A percentile compares a stretch with the other conserved stretches of the same genome.
These are phyloP conservation scores for Podaxis carcinomalis DNA, from an alignment of 768 basidiomycete genomes.

Conservation along the genomic window DNA sequence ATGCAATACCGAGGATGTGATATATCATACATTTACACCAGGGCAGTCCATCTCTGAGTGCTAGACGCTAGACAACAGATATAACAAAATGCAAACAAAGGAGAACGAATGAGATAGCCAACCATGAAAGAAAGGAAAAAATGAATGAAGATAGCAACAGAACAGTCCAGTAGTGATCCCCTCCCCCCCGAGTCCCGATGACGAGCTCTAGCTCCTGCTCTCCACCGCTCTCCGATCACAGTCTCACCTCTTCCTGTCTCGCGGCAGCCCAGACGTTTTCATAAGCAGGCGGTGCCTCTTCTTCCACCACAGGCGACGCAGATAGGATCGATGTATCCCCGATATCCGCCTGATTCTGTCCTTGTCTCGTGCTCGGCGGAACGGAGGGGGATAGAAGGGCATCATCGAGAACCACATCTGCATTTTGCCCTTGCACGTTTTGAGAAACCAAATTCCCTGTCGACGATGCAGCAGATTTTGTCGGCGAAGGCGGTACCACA, in stretches of 20 bases:
- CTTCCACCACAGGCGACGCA: background rate
- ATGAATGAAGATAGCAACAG: background rate
- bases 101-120: background rate
- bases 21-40: background rate
- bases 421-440: background rate
- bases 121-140: background rate
- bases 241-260: background rate
- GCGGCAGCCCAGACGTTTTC: background rate
- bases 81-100: background rate
- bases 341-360: background rate
- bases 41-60: background rate
- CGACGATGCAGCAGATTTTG: background rate
- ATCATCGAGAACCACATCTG: background rate
- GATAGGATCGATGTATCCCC: background rate
- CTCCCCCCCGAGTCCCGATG: background rate
- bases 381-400: background rate
- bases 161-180: background rate
- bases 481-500: background rate
- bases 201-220: background rate
- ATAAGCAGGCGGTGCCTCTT: conserved; percentile 7
- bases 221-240: background rate
- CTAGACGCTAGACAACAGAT: background rate
- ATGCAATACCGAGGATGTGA: background rate
- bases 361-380: background rate
- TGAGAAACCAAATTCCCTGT: background rate